Conservation (phyloP, 768 basidiomycete genomes). For the Cubamyces lactineus region DNA sequence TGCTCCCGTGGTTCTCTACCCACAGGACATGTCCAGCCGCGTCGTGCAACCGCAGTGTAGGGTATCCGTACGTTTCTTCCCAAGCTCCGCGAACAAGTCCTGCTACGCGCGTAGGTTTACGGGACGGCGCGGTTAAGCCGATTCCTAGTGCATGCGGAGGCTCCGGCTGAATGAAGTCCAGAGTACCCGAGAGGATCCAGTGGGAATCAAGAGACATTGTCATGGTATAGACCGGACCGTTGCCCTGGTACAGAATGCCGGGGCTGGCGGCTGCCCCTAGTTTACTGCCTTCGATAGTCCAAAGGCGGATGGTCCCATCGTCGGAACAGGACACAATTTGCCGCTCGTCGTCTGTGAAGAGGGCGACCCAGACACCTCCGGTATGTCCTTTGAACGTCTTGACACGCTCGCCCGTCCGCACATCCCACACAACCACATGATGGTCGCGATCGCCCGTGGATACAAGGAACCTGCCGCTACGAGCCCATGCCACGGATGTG, state of each 20-base stretch:
- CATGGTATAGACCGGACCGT: not conserved
- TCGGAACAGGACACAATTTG: conserved; percentile 30
- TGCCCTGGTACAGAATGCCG: not conserved
- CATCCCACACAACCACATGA: not conserved
- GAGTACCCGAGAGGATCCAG: not conserved
- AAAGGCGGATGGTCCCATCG: conserved; percentile 30
- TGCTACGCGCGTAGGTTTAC: not conserved
- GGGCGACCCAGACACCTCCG: conserved; percentile 20
- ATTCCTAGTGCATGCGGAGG: too few relatives aligned
- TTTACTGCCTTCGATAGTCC: conserved; percentile 2
- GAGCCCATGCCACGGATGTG: conserved; percentile 34
- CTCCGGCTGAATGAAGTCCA: not conserved
- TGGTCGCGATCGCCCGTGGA: conserved; percentile 5
- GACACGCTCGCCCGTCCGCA: not conserved
- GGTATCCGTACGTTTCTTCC: not conserved
- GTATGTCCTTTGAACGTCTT: conserved; percentile 23
- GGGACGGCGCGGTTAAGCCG: not conserved
- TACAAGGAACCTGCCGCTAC: not conserved
- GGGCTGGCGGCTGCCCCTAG: not conserved
- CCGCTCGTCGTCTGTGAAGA: conserved; percentile 31
- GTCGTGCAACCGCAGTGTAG: not conserved
- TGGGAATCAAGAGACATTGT: not conserved
- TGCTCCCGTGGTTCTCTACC: too few relatives aligned
- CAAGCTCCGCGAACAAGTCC: not conserved
- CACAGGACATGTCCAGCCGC: not conserved